Evolutionary conservation across 73 alveolate genomes (phyloP), one percentile per base, ranked within the genome.

Genomic region (Paramecium octaurelia): DNA sequence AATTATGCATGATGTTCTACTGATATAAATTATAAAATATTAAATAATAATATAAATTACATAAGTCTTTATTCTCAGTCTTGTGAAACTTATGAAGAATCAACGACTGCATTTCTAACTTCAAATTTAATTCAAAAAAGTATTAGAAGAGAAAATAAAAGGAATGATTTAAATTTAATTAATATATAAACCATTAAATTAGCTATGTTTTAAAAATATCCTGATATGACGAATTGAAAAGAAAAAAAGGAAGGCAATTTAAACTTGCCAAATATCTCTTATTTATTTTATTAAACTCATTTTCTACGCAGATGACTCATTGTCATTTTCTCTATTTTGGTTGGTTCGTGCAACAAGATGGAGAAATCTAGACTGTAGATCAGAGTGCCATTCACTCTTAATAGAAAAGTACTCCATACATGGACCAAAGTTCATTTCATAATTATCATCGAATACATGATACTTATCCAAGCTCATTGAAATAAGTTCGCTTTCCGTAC

Each of bases 381-480:
- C 21, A 80, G 64, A 24, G 91, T 73, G 57, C 59, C 87, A 73
- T 73, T 73, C 87, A 73, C 87, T 73, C 87, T 73, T 36, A 40
- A 73, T 73, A 73, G 40, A 36, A 73, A 36, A 73, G 54, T 20
- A 73, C 46, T 31, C 60, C 29, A 23, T 80, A 80, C 91, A 31
- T 80, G 91, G 91, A 12, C 91, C 91, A 80, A 80, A 80, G 57
- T 44, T 80, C 73, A 80, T 46, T 27, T 42, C 46, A 48, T 80
- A 80, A 18, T 46, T 23, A 5, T 80, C 71, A 40, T 80, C 70
- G 14, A 8, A 59, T 23, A 80, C 50, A 18, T 46, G 71, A 80
- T 80, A 80, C 31, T 80, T 80, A 9, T 80, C 91, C 31, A 80
- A 80, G 10, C 76, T 44, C 70, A 80, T 44, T 4, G 91, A 42